Conservation (phyloP, 495 filamentous ascomycete species). For the Hapsidospora chrysogenum region DNA sequence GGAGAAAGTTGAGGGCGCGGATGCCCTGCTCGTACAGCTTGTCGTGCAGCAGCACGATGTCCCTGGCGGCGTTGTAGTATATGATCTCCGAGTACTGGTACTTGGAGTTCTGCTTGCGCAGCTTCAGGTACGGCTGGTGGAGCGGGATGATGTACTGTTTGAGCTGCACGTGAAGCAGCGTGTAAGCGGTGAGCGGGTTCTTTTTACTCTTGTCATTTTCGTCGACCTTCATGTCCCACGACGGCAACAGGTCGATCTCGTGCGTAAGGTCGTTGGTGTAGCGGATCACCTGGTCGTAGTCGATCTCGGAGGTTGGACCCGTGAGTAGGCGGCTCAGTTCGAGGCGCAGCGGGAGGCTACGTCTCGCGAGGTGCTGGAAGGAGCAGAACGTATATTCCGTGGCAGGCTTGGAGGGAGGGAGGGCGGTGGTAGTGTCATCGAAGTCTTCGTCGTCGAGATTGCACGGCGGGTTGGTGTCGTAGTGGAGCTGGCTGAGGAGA, state of each 20-base stretch:
- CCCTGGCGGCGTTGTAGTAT: conserved; percentile 27
- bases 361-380: conserved; percentile 22
- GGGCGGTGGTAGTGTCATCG: conserved; percentile 19
- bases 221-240: conserved; percentile 17
- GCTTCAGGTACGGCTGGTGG: conserved; percentile 23
- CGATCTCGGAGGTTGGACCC: conserved; percentile 14
- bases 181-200: conserved; percentile 21
- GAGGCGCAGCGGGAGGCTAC: conserved; percentile 20
- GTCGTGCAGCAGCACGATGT: conserved; percentile 25
- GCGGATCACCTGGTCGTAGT: conserved; percentile 25
- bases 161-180: conserved; percentile 23
- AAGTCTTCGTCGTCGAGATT: conserved; percentile 29
- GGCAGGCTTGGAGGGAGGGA: conserved; percentile 15
- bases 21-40: conserved; percentile 22
- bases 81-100: conserved; percentile 28
- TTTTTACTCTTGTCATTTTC: conserved; percentile 2
- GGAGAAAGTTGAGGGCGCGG: conserved; percentile 20
- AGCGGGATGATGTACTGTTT: conserved; percentile 26
- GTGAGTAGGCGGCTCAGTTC: conserved; percentile 21
- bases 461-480: conserved; percentile 18
- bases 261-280: conserved; percentile 27
- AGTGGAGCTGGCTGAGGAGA: conserved; percentile 19
- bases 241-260: conserved; percentile 23
- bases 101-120: conserved; percentile 21
- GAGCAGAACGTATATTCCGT: conserved; percentile 22